Percentiles rank a stretch among this genome's conserved stretches.
Conservation (phyloP, 164 flowering plant genomes). For the Macadamia integrifolia region DNA sequence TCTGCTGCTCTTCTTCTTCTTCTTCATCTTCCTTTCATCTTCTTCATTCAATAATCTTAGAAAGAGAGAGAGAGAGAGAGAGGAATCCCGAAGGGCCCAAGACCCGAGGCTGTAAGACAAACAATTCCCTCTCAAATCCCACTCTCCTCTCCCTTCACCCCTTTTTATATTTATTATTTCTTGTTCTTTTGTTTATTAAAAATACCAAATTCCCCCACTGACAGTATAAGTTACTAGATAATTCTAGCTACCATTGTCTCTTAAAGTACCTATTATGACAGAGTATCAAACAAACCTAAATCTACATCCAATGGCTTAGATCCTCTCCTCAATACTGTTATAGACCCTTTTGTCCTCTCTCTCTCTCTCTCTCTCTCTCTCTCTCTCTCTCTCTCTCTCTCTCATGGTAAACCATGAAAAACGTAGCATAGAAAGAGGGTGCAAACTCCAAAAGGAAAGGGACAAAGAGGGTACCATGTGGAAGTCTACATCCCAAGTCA, state of each 20-base stretch:
- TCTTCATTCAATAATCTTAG: background rate
- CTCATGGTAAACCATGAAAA: too few relatives aligned
- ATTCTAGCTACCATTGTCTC: too few relatives aligned
- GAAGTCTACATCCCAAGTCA: conserved; percentile 11
- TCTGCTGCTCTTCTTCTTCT: too few relatives aligned
- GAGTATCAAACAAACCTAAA: too few relatives aligned
- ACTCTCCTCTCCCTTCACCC: conserved; percentile 22
- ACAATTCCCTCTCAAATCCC: conserved; percentile 33
- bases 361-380: background rate
- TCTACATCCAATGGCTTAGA: too few relatives aligned
- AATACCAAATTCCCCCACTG: too few relatives aligned
- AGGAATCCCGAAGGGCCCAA: conserved; percentile 48
- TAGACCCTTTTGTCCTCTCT: too few relatives aligned
- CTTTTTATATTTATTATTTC: background rate
- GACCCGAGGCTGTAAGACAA: conserved; percentile 28
- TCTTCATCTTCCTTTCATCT: background rate
- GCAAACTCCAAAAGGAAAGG: conserved; percentile 27
- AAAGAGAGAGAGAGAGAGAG: conserved; percentile 10
- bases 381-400: background rate
- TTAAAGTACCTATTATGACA: too few relatives aligned
- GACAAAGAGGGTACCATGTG: conserved; percentile 30
- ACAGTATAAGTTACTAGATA: too few relatives aligned
- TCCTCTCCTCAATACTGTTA: too few relatives aligned
- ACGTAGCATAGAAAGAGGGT: background rate
- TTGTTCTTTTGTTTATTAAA: too few relatives aligned